Conservation (phyloP, 345 rosid species). For the Camelina hispida region DNA sequence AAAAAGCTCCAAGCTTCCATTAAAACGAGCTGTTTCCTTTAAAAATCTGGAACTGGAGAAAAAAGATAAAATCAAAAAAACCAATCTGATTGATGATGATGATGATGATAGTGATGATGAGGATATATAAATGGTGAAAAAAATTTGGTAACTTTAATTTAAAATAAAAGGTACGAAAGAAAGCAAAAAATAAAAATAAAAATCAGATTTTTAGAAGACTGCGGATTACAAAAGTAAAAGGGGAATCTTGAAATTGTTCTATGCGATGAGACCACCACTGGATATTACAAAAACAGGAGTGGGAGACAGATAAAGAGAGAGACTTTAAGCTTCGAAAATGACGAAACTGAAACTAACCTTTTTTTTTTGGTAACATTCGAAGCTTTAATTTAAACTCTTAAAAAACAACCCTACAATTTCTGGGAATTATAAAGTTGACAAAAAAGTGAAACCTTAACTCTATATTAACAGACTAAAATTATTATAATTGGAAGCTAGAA, state of each 20-base stretch:
- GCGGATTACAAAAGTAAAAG: conserved; percentile 53
- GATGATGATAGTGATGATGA: not conserved
- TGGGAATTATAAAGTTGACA: conserved; percentile 14
- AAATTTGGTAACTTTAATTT: conserved; percentile 49
- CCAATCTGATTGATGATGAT: conserved; percentile 26
- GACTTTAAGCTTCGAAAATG: conserved; percentile 39
- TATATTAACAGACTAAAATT: not conserved
- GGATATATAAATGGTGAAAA: conserved; percentile 26
- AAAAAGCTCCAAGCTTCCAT: conserved; percentile 44
- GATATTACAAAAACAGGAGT: conserved; percentile 30
- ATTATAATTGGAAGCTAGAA: conserved; percentile 3
- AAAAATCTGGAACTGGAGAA: conserved; percentile 30
- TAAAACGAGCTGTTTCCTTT: conserved; percentile 64
- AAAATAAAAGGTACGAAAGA: conserved; percentile 39
- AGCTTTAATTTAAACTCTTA: conserved; percentile 42
- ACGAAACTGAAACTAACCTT: conserved; percentile 34
- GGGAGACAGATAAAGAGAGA: conserved; percentile 35
- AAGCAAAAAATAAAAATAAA: conserved; percentile 2
- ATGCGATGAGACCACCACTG: conserved; percentile 19
- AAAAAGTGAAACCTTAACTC: conserved; percentile 40
- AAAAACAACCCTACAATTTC: conserved; percentile 34
- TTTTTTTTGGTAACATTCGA: conserved; percentile 12
- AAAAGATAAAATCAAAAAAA: conserved; percentile 15
- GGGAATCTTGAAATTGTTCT: conserved; percentile 44
- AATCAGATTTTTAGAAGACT: conserved; percentile 59